Base-by-base conservation (phyloP, 1,284 basidiomycete species). In the Phellinidium pouzarii region DNA sequence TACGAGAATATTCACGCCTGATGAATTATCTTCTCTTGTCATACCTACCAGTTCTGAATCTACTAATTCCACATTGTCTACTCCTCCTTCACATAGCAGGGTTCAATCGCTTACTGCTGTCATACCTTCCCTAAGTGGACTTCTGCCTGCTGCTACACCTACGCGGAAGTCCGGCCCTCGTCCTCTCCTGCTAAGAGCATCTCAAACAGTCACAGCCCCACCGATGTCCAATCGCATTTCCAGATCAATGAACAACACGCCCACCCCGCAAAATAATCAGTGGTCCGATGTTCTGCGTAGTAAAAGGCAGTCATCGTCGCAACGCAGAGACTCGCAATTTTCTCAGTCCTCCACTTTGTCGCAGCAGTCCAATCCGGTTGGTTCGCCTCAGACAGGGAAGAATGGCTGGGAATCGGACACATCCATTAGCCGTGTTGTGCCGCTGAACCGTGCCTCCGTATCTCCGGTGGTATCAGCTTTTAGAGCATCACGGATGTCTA, bases 381-480 rank as follows among this genome's bases (percentile, higher is more conserved):
- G 50, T 4, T 54, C 50, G 6, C 45, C 50, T 9, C 53, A 42
- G 14, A 73, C 76, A 11, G 77, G 78, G 31, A 69, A 70, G 36
- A 75, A 73, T 20, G 79, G 78, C 41, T 69, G 71, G 59, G 82
- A 83, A 23, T 80, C 80, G 1, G 84, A 84, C 53, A 61, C 67
- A 8, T 68, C 61, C 34, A 62, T 68, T 8, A 82, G 83, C 62
- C 71, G 84, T 51, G 67, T 74, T 46, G 74, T 89, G 9, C 75
- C 77, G 20, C 61, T 89, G 26, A 82, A 83, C 61, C 77, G 82
- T n/a, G 73, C 74, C 56, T 78, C 81, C 7, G 64, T 84, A 5
- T 87, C 84, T 3, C 84, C 85, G 1, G 83, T 87, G 80, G 82
- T 83, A n/a, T 71, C 79, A 37, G 68, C 67, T 12, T 78, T 73